Percentiles rank a stretch among this genome's conserved stretches.
Conservation (phyloP, 2,329 filamentous ascomycete genomes). For the Magnaporthiopsis poae region DNA sequence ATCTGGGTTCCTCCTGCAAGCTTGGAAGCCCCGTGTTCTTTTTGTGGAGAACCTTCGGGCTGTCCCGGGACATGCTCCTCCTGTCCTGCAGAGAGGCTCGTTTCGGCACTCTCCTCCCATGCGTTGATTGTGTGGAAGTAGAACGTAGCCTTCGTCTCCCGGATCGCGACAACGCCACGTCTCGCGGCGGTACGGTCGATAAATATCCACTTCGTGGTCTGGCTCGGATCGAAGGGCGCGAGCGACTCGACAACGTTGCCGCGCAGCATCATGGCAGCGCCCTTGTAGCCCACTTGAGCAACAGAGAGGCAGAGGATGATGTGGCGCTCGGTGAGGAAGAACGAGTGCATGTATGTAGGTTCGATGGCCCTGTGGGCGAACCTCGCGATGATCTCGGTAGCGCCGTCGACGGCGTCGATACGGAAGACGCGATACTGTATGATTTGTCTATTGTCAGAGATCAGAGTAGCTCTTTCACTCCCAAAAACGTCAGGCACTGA, state of each 20-base stretch:
- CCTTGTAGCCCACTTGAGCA: conserved; percentile 47
- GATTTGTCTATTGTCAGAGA: not conserved
- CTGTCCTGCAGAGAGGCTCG: not conserved
- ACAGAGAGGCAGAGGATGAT: conserved; percentile 66
- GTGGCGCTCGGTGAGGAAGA: conserved; percentile 62
- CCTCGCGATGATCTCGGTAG: conserved; percentile 60
- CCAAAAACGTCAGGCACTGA: too few relatives aligned
- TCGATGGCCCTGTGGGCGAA: conserved; percentile 16
- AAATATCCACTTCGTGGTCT: conserved; percentile 60
- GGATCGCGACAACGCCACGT: conserved; percentile 56
- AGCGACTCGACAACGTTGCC: conserved; percentile 62
- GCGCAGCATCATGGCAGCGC: conserved; percentile 52
- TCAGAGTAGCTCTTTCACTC: too few relatives aligned
- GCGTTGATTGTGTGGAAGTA: conserved; percentile 74
- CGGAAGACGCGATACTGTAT: conserved; percentile 57
- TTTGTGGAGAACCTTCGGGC: too few relatives aligned
- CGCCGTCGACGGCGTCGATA: conserved; percentile 48
- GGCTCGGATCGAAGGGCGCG: conserved; percentile 46
- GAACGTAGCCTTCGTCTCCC: conserved; percentile 60
- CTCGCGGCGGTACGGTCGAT: conserved; percentile 53
- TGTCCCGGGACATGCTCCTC: conserved; percentile 8
- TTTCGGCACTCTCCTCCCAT: conserved; percentile 42
- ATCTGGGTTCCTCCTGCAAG: conserved; percentile 26
- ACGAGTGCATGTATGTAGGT: conserved; percentile 72
- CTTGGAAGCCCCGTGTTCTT: not conserved